These are phyloP conservation scores for Orbilia blumenaviensis DNA, from an alignment of 2,329 filamentous ascomycete species.

Conservation along the genomic window DNA sequence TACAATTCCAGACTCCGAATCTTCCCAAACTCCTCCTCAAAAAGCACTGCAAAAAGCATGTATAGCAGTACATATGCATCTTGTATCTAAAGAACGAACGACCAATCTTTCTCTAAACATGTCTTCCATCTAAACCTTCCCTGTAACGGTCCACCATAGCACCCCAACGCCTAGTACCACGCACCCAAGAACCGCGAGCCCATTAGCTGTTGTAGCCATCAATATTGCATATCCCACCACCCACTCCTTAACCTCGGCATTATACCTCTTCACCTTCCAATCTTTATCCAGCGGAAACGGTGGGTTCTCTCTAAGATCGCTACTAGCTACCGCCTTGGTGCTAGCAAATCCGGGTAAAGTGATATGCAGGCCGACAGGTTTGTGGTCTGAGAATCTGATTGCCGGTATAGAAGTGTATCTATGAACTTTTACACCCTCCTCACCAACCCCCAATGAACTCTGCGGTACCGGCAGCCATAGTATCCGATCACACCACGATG, in stretches of 20 bases:
- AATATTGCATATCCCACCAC: constrained; percentile 38
- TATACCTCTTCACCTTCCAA: constrained; percentile 25
- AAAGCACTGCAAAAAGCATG: not conserved
- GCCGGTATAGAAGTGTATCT: constrained; percentile 79
- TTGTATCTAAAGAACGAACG: not conserved
- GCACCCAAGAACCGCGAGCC: constrained; percentile 27
- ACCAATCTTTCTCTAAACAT: not conserved
- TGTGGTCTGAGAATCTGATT: constrained; percentile 85
- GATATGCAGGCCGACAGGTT: constrained; percentile 78
- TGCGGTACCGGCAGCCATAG: constrained; percentile 70
- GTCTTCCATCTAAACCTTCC: not conserved
- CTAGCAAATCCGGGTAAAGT: constrained; percentile 66
- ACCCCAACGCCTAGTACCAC: constrained; percentile 16
- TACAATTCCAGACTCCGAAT: not conserved
- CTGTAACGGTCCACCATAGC: constrained; percentile 36
- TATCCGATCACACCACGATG: constrained; percentile 92
- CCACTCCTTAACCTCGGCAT: constrained; percentile 22
- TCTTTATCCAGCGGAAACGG: constrained; percentile 34
- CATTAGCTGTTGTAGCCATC: constrained; percentile 24
- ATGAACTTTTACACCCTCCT: constrained; percentile 66
- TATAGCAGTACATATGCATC: not conserved
- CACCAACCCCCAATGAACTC: constrained; percentile 34
- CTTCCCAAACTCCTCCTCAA: not conserved
- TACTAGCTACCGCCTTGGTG: not conserved
- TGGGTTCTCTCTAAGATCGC: constrained; percentile 3